Conservation (phyloP, 2,329 filamentous ascomycete species). For the Chaetomium globosum region DNA sequence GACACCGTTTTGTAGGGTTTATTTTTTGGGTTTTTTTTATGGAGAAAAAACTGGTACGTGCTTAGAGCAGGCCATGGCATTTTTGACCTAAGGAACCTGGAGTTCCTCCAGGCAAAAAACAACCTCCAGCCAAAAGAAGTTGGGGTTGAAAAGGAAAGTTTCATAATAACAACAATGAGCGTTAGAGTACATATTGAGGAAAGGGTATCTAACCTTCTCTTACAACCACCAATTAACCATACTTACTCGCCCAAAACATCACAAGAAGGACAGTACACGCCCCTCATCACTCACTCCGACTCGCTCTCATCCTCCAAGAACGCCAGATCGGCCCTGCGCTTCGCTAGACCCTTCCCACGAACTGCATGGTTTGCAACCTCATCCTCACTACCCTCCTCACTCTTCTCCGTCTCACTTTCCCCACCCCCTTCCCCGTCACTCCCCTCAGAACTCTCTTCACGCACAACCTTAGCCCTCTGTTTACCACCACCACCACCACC, state of each 20-base stretch:
- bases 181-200: background rate
- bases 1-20: too few relatives aligned
- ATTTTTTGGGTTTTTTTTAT: too few relatives aligned
- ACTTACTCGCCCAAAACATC: background rate
- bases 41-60: too few relatives aligned
- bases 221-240: background rate
- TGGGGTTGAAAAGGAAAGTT: background rate
- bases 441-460: conserved; percentile 37
- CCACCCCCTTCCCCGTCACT: conserved; percentile 20
- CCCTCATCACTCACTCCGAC: conserved; percentile 52
- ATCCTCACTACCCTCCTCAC: conserved; percentile 39
- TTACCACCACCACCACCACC: conserved; percentile 41
- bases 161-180: background rate
- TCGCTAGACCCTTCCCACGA: conserved; percentile 44
- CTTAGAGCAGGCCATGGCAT: too few relatives aligned
- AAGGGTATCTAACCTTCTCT: conserved; percentile 7
- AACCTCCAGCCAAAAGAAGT: background rate
- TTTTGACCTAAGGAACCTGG: too few relatives aligned
- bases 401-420: conserved; percentile 39
- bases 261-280: background rate
- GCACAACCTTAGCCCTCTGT: conserved; percentile 34
- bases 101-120: too few relatives aligned
- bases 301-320: conserved; percentile 73
- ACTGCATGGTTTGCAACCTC: conserved; percentile 40
- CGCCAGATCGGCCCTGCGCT: conserved; percentile 56